Evolutionary conservation across 345 rosid genomes (phyloP), one percentile per base, ranked within the genome.

Genomic region (Rubroshorea leprosula): DNA sequence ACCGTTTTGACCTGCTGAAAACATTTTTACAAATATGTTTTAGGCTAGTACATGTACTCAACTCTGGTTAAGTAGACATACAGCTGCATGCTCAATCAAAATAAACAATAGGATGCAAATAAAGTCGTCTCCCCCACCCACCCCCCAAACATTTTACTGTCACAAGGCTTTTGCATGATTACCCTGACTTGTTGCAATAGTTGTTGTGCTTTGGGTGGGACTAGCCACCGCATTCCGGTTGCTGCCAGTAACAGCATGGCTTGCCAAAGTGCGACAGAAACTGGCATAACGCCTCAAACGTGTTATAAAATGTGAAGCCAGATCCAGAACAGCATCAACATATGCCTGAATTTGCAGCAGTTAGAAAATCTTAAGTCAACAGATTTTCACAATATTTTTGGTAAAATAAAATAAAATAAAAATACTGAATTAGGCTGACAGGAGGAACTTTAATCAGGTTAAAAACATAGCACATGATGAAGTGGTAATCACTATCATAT

Each of bases 251-350:
- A 85, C 97, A 66, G 99, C 97, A 77, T 90, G 97, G 68, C 76
- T 87, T 0, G 99, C 97, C 74, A 90, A 84, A 63, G 99, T 90
- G 61, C 97, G 97, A 58, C 99, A 94, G 76, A 94, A 94, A 77
- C 97, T 94, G 39, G 97, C 95, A 83, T 94, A 94, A 43, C 99
- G 96, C 38, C 97, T 83, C 74, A 90, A 74, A 23, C 97, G 92
- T 51, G 97, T 94, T 68, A 94, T 90, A 73, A 94, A 90, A 76
- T 94, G 97, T 64, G 97, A 94, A 66, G 99, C 95, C 71, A 94
- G 80, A 82, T 94, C 99, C 68, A 94, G 89, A 81, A 90, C 82
- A 39, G 96, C 95, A 80, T 94, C 99, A 63, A 90, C 99, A 74
- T 94, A 94, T 43, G 97, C 97, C 99, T 94, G 93, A 66, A 71